Evolutionary conservation across 2,329 filamentous ascomycete species (phyloP).

Genomic region (Cytospora schulzeri): DNA sequence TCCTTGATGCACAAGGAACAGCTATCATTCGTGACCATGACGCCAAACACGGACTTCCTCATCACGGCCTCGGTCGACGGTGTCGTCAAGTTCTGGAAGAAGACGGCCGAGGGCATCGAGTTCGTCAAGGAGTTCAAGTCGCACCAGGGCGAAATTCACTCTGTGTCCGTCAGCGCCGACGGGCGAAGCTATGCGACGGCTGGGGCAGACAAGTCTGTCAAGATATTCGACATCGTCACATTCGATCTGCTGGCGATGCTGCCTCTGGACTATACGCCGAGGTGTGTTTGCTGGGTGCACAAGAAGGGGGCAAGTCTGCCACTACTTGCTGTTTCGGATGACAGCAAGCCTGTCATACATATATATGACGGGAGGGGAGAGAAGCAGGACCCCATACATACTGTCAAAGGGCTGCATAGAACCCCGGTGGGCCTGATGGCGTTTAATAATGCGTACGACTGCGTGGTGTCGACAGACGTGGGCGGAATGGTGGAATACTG

Average conservation of each 20-base stretch:
- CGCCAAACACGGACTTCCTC: constrained; percentile 89
- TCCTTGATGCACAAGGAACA: constrained; percentile 99
- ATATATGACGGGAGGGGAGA: constrained; percentile 92
- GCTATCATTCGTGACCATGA: constrained; percentile 83
- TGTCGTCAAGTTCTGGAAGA: constrained; percentile 99
- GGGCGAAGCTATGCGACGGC: constrained; percentile 92
- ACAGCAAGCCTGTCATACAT: constrained; percentile 69
- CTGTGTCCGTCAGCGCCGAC: constrained; percentile 84
- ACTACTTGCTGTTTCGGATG: constrained; percentile 79
- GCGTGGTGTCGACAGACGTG: constrained; percentile 86
- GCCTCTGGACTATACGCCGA: constrained; percentile 73
- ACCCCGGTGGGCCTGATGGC: constrained; percentile 80
- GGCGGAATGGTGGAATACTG: constrained; percentile 97
- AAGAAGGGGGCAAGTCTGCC: constrained; percentile 84
- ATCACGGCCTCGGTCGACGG: constrained; percentile 93
- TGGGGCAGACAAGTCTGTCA: constrained; percentile 75
- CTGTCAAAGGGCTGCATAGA: constrained; percentile 77
- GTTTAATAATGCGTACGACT: constrained; percentile 87
- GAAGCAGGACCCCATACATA: constrained; percentile 73
- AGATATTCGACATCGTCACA: constrained; percentile 80
- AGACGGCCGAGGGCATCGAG: constrained; percentile 84
- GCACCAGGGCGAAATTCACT: constrained; percentile 81
- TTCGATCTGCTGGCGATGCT: constrained; percentile 87
- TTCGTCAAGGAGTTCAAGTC: constrained; percentile 98
- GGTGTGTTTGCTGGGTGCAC: constrained; percentile 90